These are phyloP conservation scores for Colletotrichum cordylinicola DNA, from an alignment of 2,329 filamentous ascomycete species.

Conservation along the genomic window DNA sequence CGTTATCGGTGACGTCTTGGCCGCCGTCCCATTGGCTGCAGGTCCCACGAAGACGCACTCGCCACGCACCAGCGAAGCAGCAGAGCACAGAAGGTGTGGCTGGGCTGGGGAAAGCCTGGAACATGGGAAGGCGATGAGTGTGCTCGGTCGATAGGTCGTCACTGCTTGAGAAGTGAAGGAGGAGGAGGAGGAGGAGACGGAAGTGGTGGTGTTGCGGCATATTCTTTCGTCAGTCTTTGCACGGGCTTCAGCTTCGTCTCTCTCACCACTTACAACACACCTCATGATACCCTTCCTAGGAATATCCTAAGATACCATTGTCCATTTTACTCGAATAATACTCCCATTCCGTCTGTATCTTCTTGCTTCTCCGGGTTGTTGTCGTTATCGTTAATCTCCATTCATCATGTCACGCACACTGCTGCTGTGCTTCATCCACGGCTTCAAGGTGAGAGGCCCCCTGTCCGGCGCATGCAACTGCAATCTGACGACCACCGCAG, in stretches of 20 bases:
- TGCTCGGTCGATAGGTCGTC: slow-evolving; percentile 13
- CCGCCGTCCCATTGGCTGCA: slow-evolving; percentile 8
- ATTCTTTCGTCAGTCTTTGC: neutral
- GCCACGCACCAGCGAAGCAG: slow-evolving; percentile 12
- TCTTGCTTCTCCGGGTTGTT: neutral
- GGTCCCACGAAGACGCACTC: slow-evolving; percentile 1
- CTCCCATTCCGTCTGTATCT: neutral
- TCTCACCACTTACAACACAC: neutral
- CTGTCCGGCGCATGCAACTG: neutral
- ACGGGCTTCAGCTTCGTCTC: neutral
- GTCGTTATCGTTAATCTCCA: slow-evolving; percentile 27
- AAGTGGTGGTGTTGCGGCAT: neutral
- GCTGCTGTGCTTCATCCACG: slow-evolving; percentile 76
- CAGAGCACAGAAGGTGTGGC: slow-evolving; percentile 15
- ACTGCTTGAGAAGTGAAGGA: neutral
- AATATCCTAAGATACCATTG: neutral
- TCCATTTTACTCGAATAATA: neutral
- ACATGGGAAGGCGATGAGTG: neutral
- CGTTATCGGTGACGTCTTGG: slow-evolving; percentile 23
- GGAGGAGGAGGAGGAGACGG: neutral
- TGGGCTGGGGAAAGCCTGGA: slow-evolving; percentile 19
- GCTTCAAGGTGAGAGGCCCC: slow-evolving; percentile 63
- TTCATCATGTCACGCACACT: slow-evolving; percentile 55
- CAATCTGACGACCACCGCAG: slow-evolving; percentile 36
- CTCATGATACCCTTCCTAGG: neutral